A percentile compares a stretch with the other conserved stretches of the same genome.
These are phyloP conservation scores for Aspergillus uvarum DNA, from an alignment of 2,329 filamentous ascomycete genomes.

Conservation along the genomic window DNA sequence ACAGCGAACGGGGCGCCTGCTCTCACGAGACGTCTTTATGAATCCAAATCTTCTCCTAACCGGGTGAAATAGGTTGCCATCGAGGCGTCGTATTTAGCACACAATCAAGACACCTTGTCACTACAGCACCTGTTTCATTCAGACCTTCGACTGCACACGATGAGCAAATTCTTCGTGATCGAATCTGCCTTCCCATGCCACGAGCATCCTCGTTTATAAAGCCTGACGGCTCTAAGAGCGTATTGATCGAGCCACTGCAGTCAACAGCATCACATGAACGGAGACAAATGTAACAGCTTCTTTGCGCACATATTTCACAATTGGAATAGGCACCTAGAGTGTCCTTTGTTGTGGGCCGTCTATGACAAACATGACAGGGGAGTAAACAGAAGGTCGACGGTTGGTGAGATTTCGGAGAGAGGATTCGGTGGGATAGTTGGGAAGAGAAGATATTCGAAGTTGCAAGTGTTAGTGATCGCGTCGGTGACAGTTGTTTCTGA, in stretches of 20 bases:
- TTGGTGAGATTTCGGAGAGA: conserved; percentile 21
- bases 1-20: no score
- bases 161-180: conserved; percentile 39
- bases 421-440: conserved; percentile 10
- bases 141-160: conserved; percentile 42
- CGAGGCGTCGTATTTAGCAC: conserved; percentile 23
- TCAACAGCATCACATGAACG: conserved; percentile 37
- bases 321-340: conserved; percentile 44
- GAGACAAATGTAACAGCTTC: conserved; percentile 45
- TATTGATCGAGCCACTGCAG: conserved; percentile 24
- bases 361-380: conserved; percentile 45
- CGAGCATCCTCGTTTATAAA: conserved; percentile 4
- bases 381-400: conserved; percentile 31
- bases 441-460: conserved; percentile 17
- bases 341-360: conserved; percentile 41
- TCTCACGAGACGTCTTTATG: neutral
- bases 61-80: conserved; percentile 15
- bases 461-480: conserved; percentile 8
- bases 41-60: neutral
- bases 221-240: conserved; percentile 1
- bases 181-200: neutral
- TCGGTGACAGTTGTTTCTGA: neutral
- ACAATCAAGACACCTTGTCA: conserved; percentile 41
- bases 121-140: conserved; percentile 37
- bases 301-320: conserved; percentile 40